Percentiles rank a stretch among this genome's conserved stretches.
Conservation (phyloP, 805 yeast species). For the Saturnispora sekii region DNA sequence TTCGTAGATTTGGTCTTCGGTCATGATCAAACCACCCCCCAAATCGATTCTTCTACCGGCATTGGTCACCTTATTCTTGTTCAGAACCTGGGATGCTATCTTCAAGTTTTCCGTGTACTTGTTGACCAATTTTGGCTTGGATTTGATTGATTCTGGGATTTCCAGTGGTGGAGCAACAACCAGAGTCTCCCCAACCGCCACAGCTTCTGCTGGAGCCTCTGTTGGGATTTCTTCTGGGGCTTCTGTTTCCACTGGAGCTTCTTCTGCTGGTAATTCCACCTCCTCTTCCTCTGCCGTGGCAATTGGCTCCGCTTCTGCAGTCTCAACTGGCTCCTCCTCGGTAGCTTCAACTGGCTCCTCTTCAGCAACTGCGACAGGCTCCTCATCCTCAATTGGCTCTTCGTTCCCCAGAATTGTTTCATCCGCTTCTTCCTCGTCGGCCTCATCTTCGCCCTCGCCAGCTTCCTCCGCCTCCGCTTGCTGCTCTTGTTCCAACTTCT, state of each 20-base stretch:
- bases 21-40: constrained; percentile 45
- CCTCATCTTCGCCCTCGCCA: not conserved
- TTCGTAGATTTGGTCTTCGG: constrained; percentile 45
- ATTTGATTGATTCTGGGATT: constrained; percentile 29
- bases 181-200: constrained; percentile 6
- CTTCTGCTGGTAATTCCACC: constrained; percentile 8
- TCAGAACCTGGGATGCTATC: constrained; percentile 37
- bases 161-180: constrained; percentile 14
- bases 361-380: constrained; percentile 3
- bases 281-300: not conserved
- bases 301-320: constrained; percentile 3
- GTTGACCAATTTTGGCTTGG: constrained; percentile 35
- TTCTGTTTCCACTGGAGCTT: constrained; percentile 1
- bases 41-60: constrained; percentile 40
- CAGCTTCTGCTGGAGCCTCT: constrained; percentile 5
- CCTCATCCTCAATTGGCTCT: constrained; percentile 7
- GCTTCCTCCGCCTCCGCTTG: constrained; percentile 7
- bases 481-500: not conserved
- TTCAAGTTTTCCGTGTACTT: constrained; percentile 41
- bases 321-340: constrained; percentile 4
- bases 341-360: constrained; percentile 11
- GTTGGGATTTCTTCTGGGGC: not conserved
- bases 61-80: constrained; percentile 34
- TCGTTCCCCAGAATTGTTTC: constrained; percentile 13
- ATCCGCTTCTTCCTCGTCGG: not conserved